phyloP scores from a whole-genome alignment of 2,329 filamentous ascomycete genomes.

The Colletotrichum coccodes region DNA sequence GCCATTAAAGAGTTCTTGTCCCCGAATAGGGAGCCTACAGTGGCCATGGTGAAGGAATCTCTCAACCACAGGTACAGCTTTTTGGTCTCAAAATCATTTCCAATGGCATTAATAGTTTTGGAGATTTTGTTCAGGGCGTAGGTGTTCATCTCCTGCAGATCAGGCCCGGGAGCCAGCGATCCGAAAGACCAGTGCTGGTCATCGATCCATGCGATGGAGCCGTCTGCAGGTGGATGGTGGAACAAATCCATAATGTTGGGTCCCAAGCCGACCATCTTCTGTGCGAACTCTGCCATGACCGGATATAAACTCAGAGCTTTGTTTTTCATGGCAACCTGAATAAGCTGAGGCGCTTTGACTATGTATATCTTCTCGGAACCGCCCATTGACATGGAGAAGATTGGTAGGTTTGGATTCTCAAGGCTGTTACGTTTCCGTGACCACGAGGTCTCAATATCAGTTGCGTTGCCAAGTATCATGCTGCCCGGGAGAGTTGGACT shows the following conservation, averaged over 20 bases:
- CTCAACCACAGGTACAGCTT: constrained; percentile 48
- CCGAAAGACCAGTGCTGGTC: constrained; percentile 6
- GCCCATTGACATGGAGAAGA: constrained; percentile 57
- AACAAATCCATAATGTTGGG: constrained; percentile 48
- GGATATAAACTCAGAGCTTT: constrained; percentile 55
- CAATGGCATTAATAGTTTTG: constrained; percentile 38
- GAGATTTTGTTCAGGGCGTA: constrained; percentile 47
- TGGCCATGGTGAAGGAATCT: constrained; percentile 48
- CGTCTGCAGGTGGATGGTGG: constrained; percentile 43
- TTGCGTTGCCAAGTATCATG: no score
- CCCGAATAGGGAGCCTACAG: constrained; percentile 53
- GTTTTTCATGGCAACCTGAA: constrained; percentile 52
- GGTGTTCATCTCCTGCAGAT: constrained; percentile 18
- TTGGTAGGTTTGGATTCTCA: constrained; percentile 40
- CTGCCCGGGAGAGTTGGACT: background rate
- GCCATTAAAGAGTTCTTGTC: constrained; percentile 51
- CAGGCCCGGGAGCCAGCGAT: background rate
- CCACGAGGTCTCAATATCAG: background rate
- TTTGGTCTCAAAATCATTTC: background rate
- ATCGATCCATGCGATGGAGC: constrained; percentile 38
- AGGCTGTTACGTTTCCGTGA: background rate
- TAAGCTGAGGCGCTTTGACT: constrained; percentile 51
- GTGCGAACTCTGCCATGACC: constrained; percentile 49
- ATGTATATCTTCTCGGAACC: constrained; percentile 53
- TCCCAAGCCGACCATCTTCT: constrained; percentile 49